Evolutionary conservation across 2,329 filamentous ascomycete genomes (phyloP), one percentile per base, ranked within the genome.

Genomic region (Fusarium lyarnte): DNA sequence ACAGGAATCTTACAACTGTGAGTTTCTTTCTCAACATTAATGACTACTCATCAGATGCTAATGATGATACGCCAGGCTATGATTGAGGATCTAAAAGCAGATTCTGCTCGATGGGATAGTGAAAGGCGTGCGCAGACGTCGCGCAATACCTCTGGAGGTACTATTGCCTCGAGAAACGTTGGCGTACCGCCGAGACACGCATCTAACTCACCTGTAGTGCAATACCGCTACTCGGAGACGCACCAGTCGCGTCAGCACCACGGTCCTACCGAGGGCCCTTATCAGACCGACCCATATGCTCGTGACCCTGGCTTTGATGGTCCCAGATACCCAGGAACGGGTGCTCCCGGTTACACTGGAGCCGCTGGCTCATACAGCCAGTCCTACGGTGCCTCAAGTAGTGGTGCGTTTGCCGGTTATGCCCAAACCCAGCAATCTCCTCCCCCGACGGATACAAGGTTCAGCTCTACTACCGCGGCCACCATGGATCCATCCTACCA

Each of bases 1-100:
- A 94, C 82, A 89, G 92, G 72, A 93, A 94, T 79, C 83, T 94
- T 78, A 94, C 92, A 76, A 91, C 91, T 78, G 92, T 94, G 87
- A 84, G 91, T 84, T 49, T 33, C 12, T 29, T 27, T 42, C 8
- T 16, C 36, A 25, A n/a, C 39, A 61, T 51, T 13, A 33, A 17
- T 6, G 43, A 5, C n/a, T n/a, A 6, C 27, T 21, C 23, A 47
- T 19, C 8, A 41, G 29, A 11, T 36, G n/a, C 65, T 81, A 63
- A 76, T 52, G 25, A 25, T 17, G n/a, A 41, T 42, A 77, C 63
- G 31, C 23, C 14, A 90, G 88, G 87, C 88, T 64, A 90, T 90
- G 88, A 90, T 90, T 58, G 87, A 88, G 79, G 88, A 90, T 74
- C 81, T 90, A 64, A 90, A 90, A 77, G 87, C 86, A 79, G 88